A percentile compares a stretch with the other conserved stretches of the same genome.
Evolutionary conservation across 495 filamentous ascomycete species (phyloP).

Genomic region (Aspergillus affinis): DNA sequence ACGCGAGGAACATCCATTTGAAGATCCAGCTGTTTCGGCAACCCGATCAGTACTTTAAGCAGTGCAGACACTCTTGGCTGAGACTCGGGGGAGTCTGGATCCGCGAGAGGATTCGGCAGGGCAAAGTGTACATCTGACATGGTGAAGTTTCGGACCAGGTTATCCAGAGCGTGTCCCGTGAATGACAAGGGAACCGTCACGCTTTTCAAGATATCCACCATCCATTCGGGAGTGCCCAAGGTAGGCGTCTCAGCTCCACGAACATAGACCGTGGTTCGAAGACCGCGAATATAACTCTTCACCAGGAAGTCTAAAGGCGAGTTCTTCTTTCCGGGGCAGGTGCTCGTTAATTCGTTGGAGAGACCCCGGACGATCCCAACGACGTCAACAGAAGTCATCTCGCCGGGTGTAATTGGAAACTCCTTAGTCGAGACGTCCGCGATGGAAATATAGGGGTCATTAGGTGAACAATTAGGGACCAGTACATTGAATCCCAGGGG

Average conservation of each 20-base stretch:
- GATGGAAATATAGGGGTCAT: slow-evolving; percentile 65
- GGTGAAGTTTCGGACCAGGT: slow-evolving; percentile 81
- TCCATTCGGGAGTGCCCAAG: slow-evolving; percentile 71
- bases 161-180: slow-evolving; percentile 74
- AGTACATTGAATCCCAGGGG: slow-evolving; percentile 79
- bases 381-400: slow-evolving; percentile 65
- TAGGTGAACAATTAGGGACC: slow-evolving; percentile 69
- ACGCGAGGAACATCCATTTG: slow-evolving; percentile 71
- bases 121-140: slow-evolving; percentile 80
- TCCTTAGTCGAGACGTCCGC: slow-evolving; percentile 70
- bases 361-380: slow-evolving; percentile 67
- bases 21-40: slow-evolving; percentile 87
- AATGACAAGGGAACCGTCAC: slow-evolving; percentile 84
- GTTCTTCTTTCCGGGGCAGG: slow-evolving; percentile 69
- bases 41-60: slow-evolving; percentile 68
- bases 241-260: slow-evolving; percentile 69
- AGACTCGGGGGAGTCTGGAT: slow-evolving; percentile 70
- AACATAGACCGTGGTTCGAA: slow-evolving; percentile 74
- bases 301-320: slow-evolving; percentile 88
- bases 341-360: slow-evolving; percentile 64
- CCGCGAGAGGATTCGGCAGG: slow-evolving; percentile 73
- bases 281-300: slow-evolving; percentile 75
- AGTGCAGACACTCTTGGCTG: slow-evolving; percentile 78
- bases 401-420: slow-evolving; percentile 62
- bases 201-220: slow-evolving; percentile 73